Conservation (phyloP, 2,329 filamentous ascomycete species). For the Xylariaceae sp. region DNA sequence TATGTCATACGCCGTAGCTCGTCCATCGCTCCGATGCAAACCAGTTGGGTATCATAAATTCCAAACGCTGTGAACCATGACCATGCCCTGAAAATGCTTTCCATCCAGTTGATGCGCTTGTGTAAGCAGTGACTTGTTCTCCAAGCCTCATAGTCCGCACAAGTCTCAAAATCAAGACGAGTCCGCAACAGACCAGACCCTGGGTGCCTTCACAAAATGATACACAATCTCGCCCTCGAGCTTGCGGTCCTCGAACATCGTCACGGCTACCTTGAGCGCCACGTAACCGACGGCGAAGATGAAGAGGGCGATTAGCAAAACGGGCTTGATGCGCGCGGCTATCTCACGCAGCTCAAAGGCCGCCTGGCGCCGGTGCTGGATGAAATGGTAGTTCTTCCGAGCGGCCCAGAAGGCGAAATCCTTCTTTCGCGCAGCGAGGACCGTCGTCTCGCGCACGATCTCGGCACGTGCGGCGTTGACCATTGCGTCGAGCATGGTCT, state of each 20-base stretch:
- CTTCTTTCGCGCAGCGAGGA: not conserved
- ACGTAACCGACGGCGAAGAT: not conserved
- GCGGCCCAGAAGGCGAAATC: not conserved
- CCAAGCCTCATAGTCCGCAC: not conserved
- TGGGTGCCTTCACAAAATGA: not conserved
- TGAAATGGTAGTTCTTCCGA: not conserved
- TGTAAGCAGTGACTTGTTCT: not conserved
- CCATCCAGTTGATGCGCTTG: not conserved
- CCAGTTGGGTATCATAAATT: not conserved
- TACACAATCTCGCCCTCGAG: too few species aligned
- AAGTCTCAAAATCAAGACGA: too few species aligned
- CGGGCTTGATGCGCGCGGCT: not conserved
- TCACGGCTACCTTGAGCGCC: not conserved
- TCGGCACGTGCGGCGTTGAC: too few species aligned
- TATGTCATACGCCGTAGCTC: too few species aligned
- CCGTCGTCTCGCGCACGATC: too few species aligned
- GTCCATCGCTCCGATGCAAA: too few species aligned
- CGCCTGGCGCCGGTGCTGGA: not conserved
- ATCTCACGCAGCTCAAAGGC: not conserved
- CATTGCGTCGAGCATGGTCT: too few species aligned
- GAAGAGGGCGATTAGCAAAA: not conserved
- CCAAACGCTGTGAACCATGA: not conserved
- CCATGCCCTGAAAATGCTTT: not conserved
- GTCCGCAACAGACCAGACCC: not conserved
- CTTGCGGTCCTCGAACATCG: not conserved